A percentile compares a stretch with the other conserved stretches of the same genome.
phyloP scores from a whole-genome alignment of 2,329 filamentous ascomycete genomes.

The Thielaviopsis ethacetica region DNA sequence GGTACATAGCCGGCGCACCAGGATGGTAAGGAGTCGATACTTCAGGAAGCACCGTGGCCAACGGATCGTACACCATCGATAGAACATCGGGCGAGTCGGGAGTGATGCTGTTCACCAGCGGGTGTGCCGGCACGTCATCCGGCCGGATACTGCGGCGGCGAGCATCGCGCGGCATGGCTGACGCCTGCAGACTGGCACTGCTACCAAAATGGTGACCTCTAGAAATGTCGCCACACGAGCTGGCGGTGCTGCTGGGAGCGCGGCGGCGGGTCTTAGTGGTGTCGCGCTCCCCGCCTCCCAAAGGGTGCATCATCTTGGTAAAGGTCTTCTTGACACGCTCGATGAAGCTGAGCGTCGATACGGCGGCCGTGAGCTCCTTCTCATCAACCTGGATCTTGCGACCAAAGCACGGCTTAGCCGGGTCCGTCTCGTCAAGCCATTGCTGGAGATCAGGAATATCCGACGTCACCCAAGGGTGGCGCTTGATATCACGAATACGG shows the following conservation, averaged over 20 bases:
- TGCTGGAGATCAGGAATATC: constrained; percentile 56
- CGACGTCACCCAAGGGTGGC: constrained; percentile 76
- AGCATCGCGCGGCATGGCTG: constrained; percentile 25
- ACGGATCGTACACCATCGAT: constrained; percentile 22
- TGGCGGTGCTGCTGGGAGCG: constrained; percentile 46
- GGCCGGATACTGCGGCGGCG: constrained; percentile 36
- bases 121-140: constrained; percentile 20
- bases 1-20: constrained; percentile 7
- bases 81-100: constrained; percentile 14
- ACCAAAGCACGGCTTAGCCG: constrained; percentile 58
- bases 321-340: constrained; percentile 60
- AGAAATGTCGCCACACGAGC: constrained; percentile 42
- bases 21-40: constrained; percentile 7
- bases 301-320: constrained; percentile 45
- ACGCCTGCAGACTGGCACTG: background rate
- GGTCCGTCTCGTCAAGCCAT: constrained; percentile 94
- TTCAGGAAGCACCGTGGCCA: constrained; percentile 23
- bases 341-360: constrained; percentile 75
- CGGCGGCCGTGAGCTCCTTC: constrained; percentile 74
- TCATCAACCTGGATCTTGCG: constrained; percentile 85
- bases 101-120: constrained; percentile 15
- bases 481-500: constrained; percentile 78
- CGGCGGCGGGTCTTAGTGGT: constrained; percentile 38
- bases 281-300: constrained; percentile 32
- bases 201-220: constrained; percentile 6